Percentiles rank a stretch among this genome's conserved stretches.
Evolutionary conservation across 2,329 filamentous ascomycete genomes (phyloP).

Genomic region (Arthrocladium fulminans): DNA sequence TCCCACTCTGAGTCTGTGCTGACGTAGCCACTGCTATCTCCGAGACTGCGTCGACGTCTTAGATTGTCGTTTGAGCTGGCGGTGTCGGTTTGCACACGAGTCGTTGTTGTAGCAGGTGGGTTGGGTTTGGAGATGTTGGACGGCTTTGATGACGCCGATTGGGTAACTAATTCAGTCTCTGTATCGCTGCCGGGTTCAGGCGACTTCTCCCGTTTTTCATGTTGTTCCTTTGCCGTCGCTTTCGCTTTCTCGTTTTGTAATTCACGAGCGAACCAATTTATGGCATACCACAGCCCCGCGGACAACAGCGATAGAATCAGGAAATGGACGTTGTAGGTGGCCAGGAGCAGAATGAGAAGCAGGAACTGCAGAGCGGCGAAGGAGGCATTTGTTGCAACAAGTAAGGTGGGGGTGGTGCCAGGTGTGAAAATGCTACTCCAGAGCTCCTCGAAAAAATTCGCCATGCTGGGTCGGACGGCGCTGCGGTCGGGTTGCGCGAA

Average conservation of each 20-base stretch:
- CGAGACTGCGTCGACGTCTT: slow-evolving; percentile 32
- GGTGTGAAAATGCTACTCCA: slow-evolving; percentile 92
- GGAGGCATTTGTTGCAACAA: slow-evolving; percentile 80
- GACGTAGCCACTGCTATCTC: slow-evolving; percentile 45
- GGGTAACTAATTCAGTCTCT: slow-evolving; percentile 30
- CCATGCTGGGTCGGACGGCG: slow-evolving; percentile 27
- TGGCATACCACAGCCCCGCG: slow-evolving; percentile 77
- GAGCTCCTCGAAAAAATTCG: slow-evolving; percentile 60
- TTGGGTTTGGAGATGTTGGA: neutral
- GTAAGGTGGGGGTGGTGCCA: slow-evolving; percentile 76
- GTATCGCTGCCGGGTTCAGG: slow-evolving; percentile 26
- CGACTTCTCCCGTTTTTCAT: slow-evolving; percentile 38
- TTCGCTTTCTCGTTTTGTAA: slow-evolving; percentile 44
- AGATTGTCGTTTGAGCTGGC: neutral
- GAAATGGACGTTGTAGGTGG: slow-evolving; percentile 84
- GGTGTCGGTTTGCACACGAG: neutral
- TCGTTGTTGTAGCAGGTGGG: neutral
- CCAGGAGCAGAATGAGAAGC: slow-evolving; percentile 64
- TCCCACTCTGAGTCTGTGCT: slow-evolving; percentile 98
- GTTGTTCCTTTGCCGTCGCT: slow-evolving; percentile 36
- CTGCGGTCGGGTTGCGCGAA: neutral
- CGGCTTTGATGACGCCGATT: neutral
- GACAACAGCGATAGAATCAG: slow-evolving; percentile 69
- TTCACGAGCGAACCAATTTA: slow-evolving; percentile 91
- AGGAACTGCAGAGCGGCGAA: slow-evolving; percentile 79